These are phyloP conservation scores for Umbilicus rupestris DNA, from an alignment of 164 flowering plant species.

Conservation along the genomic window DNA sequence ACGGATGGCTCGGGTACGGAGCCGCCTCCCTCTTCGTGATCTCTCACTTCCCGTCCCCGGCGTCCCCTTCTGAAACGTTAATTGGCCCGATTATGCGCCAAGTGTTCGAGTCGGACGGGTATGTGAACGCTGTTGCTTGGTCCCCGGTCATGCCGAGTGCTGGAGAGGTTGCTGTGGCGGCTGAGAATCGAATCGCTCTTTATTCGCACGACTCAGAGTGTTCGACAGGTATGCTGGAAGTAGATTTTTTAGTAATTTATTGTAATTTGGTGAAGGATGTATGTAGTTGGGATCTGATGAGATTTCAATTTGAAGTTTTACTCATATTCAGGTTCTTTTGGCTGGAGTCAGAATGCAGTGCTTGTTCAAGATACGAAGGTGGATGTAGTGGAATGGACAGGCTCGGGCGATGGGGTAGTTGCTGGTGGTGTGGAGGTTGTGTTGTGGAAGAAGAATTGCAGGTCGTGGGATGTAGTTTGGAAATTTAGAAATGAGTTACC, in stretches of 20 bases:
- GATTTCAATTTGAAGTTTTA: conserved; percentile 17
- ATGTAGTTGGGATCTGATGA: not conserved
- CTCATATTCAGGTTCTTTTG: conserved; percentile 82
- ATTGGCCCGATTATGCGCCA: conserved; percentile 75
- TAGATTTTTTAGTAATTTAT: not conserved
- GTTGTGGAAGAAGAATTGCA: conserved; percentile 57
- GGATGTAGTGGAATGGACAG: conserved; percentile 83
- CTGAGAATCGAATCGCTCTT: conserved; percentile 41
- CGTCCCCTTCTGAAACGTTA: conserved; percentile 26
- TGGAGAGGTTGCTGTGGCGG: conserved; percentile 73
- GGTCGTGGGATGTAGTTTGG: conserved; percentile 83
- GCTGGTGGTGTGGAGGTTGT: conserved; percentile 71
- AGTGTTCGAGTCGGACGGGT: conserved; percentile 45
- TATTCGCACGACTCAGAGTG: conserved; percentile 27
- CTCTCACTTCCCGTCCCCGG: conserved; percentile 80
- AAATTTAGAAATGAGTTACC: conserved; percentile 46
- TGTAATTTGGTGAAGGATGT: not conserved
- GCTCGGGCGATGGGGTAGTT: conserved; percentile 87
- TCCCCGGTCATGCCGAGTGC: conserved; percentile 35
- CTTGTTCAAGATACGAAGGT: conserved; percentile 57
- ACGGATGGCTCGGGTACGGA: conserved; percentile 89
- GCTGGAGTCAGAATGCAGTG: conserved; percentile 82
- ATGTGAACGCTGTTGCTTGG: conserved; percentile 50
- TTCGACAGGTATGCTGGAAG: conserved; percentile 26
- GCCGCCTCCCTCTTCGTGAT: conserved; percentile 80